Base-by-base conservation (phyloP, 805 yeast species). In the Cyberlindnera suaveolens region DNA sequence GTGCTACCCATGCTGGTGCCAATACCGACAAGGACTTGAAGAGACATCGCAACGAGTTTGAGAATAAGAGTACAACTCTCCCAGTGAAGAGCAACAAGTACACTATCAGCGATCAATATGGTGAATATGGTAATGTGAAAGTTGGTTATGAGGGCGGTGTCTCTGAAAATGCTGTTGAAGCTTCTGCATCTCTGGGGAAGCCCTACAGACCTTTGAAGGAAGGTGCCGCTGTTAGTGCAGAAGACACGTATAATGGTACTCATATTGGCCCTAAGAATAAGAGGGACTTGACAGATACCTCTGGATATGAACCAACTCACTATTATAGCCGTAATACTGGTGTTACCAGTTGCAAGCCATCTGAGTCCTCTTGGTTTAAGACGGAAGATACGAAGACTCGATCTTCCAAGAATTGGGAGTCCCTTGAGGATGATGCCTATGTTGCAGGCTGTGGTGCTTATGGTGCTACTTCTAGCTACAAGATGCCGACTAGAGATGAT, bases 51-150 rank as follows among this genome's bases (percentile, higher is more conserved):
- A n/a, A 11, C 13, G 39, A 44, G 11, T 51, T 20, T 41, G 60
- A 55, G 42, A 55, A 49, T 36, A 56, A 56, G 50, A 46, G 50
- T 29, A 54, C 57, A 31, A 52, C 47, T 14, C 30, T 49, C 10
- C 60, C 60, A 16, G 52, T 54, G 31, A 47, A 50, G 16, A 36
- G 37, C 14, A 30, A 34, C 19, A 31, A 41, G 18, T 46, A 45
- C 38, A 18, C 36, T 14, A 40, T 39, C 11, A 16, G 18, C 11
- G 56, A 46, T 33, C 35, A 16, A 1, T 46, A 51, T 39, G 59
- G 55, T 17, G 23, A 19, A 19, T 19, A 19, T 7, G 23, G 23
- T 3, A 45, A 44, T 32, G 34, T 19, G 11, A 41, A 47, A 1
- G 19, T 34, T 23, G 51, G 50, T 1, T 42, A 44, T 34, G 43